Evolutionary conservation across 1,284 basidiomycete species (phyloP), one percentile per base, ranked within the genome.

Genomic region (Afroboletus lepidellus): DNA sequence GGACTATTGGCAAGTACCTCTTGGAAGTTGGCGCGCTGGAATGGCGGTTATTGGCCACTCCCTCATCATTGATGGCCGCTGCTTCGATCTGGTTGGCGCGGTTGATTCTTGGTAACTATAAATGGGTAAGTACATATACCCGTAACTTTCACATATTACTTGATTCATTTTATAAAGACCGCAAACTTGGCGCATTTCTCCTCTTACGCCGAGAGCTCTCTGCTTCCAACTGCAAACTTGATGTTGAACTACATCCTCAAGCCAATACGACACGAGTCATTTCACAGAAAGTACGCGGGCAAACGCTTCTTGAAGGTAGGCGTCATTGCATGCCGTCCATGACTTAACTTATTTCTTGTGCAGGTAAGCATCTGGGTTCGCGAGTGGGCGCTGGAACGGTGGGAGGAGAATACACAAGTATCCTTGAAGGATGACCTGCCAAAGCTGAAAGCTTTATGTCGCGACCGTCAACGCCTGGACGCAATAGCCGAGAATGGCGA

Each of bases 221-320:
- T 99, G 51, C 73, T 96, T 25, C 91, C 92, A 1, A 90, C 87
- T 0, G 96, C 94, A 1, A 94, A 93, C 70, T 65, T 94, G 60
- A 98, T 98, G 93, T 70, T 98, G 60, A 92, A 96, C 72, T 98
- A 94, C 69, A 76, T 96, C 56, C 76, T 96, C 50, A 85, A 90
- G 64, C 84, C 86, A 3, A 70, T 85, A 51, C 76, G 77, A 46
- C 85, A 92, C 55, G 85, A 91, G 42, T 85, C 85, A 8, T 92
- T 96, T 70, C 82, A 79, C 66, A 85, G 85, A 72, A 92, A 92
- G 68, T 94, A 92, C 59, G 88, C 91, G 0, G 80, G 83, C 9
- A 91, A 90, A 72, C 90, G 90, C 62, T 96, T 86, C 72, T 77
- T 91, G 73, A 93, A 93, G 79, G 90, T 92, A 5, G 63, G 46